These are phyloP conservation scores for Penicillium canariense DNA, from an alignment of 495 filamentous ascomycete species.

Conservation along the genomic window DNA sequence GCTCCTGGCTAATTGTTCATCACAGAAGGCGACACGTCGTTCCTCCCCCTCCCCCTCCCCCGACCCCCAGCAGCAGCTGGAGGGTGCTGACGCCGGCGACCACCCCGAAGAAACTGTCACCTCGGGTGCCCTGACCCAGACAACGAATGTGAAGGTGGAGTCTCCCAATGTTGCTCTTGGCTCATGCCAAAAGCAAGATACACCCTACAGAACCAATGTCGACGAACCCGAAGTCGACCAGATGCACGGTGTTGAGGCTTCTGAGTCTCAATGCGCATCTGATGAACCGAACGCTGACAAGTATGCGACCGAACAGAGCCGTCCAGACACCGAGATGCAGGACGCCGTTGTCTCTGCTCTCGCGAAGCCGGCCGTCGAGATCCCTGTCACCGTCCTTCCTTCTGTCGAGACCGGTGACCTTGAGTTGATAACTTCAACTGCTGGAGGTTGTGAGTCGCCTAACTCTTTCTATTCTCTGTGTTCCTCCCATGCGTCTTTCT, in stretches of 20 bases:
- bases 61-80: constrained; percentile 1
- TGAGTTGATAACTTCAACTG: neutral
- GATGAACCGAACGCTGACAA: neutral
- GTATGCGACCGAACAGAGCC: neutral
- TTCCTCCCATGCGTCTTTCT: neutral
- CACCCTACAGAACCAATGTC: neutral
- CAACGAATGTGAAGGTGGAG: neutral
- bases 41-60: neutral
- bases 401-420: constrained; percentile 4
- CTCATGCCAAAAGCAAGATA: neutral
- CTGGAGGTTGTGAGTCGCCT: neutral
- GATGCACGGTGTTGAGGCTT: neutral
- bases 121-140: neutral
- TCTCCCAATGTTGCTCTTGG: neutral
- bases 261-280: neutral
- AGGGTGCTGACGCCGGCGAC: neutral
- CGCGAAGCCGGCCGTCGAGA: neutral
- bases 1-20: neutral
- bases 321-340: neutral
- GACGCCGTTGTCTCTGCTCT: neutral
- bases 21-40: constrained; percentile 1
- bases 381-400: constrained; percentile 3
- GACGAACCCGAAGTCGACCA: neutral
- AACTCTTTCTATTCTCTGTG: neutral
- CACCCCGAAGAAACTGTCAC: too few species aligned